phyloP scores from a whole-genome alignment of 768 basidiomycete genomes.

The Leucogyrophana mollusca region DNA sequence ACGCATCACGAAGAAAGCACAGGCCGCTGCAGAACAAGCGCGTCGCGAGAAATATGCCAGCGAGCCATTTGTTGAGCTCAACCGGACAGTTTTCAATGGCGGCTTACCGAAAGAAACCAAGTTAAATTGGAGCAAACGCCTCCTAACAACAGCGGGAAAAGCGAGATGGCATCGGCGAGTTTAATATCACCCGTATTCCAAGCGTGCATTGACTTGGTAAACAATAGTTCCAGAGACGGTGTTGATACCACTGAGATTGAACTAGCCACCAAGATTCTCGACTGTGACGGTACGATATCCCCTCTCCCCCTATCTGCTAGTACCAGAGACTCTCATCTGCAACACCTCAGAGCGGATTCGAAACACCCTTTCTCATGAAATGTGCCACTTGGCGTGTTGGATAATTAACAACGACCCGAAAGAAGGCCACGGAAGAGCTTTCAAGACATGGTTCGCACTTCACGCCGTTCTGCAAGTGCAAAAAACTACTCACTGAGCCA shows the following conservation, averaged over 20 bases:
- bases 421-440: constrained; percentile 72
- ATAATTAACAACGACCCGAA: constrained; percentile 67
- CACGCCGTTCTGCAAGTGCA: not conserved
- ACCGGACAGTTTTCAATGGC: constrained; percentile 52
- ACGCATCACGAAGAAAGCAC: constrained; percentile 40
- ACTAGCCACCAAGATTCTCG: constrained; percentile 80
- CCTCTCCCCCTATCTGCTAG: not conserved
- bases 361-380: constrained; percentile 85
- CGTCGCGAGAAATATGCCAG: constrained; percentile 53
- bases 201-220: too few relatives aligned
- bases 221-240: constrained; percentile 52
- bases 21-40: constrained; percentile 40
- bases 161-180: constrained; percentile 64
- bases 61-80: constrained; percentile 60
- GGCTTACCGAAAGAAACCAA: constrained; percentile 53
- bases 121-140: constrained; percentile 65
- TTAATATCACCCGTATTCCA: too few relatives aligned
- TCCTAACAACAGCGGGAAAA: constrained; percentile 68
- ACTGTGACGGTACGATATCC: constrained; percentile 58
- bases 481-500: not conserved
- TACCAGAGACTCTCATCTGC: not conserved
- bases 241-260: constrained; percentile 65
- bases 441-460: constrained; percentile 62
- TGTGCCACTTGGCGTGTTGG: constrained; percentile 92
- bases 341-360: constrained; percentile 63